Evolutionary conservation across 177 flowering plant species (phyloP), one percentile per base, ranked within the genome.

Genomic region (Viscum album): DNA sequence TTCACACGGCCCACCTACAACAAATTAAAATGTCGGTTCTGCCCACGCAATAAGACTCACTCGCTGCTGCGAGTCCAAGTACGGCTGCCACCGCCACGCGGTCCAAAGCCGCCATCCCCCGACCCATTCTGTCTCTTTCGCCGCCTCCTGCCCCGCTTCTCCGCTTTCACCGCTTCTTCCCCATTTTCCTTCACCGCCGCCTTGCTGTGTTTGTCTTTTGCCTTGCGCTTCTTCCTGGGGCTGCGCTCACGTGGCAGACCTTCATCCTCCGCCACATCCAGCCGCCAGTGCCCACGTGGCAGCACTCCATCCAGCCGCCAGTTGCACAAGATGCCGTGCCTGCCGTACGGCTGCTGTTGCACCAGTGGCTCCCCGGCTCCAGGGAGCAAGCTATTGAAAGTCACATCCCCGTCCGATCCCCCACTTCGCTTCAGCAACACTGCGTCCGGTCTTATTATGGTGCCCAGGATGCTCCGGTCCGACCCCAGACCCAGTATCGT

Each of bases 361-460:
- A 66, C 70, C 60, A 86, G 30, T 41, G 85, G 81, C 68, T 88
- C 85, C 31, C 95, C 96, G 29, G 91, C 89, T 61, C 94, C 95
- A 10, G 97, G 92, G 61, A 94, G 88, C 80, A 92, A 76, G 73
- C 77, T 79, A 32, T 72, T 64, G 68, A 88, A 88, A 36, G 90
- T 85, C 73, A 84, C 67, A 10, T 85, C 83, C 37, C 97, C 93
- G 72, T 77, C 82, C 12, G 69, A 69, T 30, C 97, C 96, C 34
- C 92, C 99, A 78, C 86, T 94, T 32, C 99, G 85, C 75, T 87
- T 86, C 70, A 88, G 35, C 43, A 94, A 74, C 28, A 85, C 79
- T 1, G 89, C 77, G 68, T 94, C 99, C 35, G 99, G 92, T 75
- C 99, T 83, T 54, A 94, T 94, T 70, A 94, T 92, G 39, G 87